Evolutionary conservation across 345 rosid genomes (phyloP), one percentile per base, ranked within the genome.

Genomic region (Euphorbia pulcherrima): DNA sequence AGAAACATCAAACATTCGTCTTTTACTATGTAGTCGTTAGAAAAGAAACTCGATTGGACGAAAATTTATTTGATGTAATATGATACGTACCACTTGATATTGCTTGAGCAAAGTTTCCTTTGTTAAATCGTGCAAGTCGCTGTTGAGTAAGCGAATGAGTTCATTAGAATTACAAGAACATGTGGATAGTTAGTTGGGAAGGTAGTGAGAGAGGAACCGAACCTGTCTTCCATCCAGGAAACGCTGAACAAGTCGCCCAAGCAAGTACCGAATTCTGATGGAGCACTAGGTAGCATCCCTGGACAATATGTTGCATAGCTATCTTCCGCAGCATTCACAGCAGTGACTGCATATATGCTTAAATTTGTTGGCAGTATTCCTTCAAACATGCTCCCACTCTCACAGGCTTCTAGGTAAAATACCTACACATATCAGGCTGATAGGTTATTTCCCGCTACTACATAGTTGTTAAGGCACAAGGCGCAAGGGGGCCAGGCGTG

Each of bases 151-250:
- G 3, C 7, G 37, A 33, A 33, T 7, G 37, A 33, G 37, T 33
- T 33, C 4, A 33, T 33, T 33, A 33, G 37, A 33, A 33, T 33
- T 2, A 7, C 37, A 7, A 33, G 37, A 33, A 33, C 37, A 33
- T 33, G 37, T 33, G n/a, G n/a, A n/a, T n/a, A n/a, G n/a, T n/a
- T n/a, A 20, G 0, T 6, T 18, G 23, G 3, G 8, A 27, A n/a
- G 13, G 28, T 23, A 44, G 47, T 14, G 0, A 17, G 33, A 48
- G 20, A 50, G 0, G 41, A 51, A 3, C 30, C 18, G 13, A 52
- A 89, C 96, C 96, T 79, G 80, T 90, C 93, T 72, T 90, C 96
- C 81, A 88, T 64, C 96, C 96, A 90, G 62, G 96, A 79, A 69
- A 88, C 57, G 72, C 96, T 90, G 62, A 86, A 90, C 26, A 71